Conservation (phyloP, 306 rosid genomes). For the Prunus salicina region DNA sequence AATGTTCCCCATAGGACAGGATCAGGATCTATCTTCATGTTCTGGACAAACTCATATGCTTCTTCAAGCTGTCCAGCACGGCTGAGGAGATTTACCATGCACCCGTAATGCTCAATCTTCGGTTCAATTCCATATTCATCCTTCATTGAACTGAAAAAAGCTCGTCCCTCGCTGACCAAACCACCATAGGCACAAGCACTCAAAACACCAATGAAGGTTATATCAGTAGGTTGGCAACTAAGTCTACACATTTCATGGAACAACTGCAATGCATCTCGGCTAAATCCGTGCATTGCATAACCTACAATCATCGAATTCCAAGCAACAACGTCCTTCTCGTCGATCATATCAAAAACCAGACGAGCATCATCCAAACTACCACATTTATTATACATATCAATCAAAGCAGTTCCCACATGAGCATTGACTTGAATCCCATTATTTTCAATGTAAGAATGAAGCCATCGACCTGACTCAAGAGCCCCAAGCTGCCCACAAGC, state of each 20-base stretch:
- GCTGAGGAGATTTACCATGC: conserved; percentile 80
- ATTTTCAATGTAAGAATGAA: conserved; percentile 55
- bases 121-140: conserved; percentile 45
- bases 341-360: conserved; percentile 47
- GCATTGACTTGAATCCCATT: conserved; percentile 39
- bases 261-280: conserved; percentile 58
- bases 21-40: conserved; percentile 62
- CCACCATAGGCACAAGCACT: conserved; percentile 77
- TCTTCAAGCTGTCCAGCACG: conserved; percentile 67
- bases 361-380: conserved; percentile 71
- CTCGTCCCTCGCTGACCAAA: conserved; percentile 55
- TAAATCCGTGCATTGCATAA: conserved; percentile 64
- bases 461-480: conserved; percentile 74
- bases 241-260: conserved; percentile 47
- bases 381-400: conserved; percentile 80
- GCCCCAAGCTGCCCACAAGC: conserved; percentile 85
- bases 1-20: conserved; percentile 78
- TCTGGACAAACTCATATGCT: conserved; percentile 61
- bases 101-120: conserved; percentile 74
- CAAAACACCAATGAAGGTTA: conserved; percentile 62
- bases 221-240: conserved; percentile 50
- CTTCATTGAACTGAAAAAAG: conserved; percentile 57
- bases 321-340: conserved; percentile 58
- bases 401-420: conserved; percentile 64
- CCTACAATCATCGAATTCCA: conserved; percentile 83